phyloP scores from a whole-genome alignment of 2,329 filamentous ascomycete genomes.

The Leptographium wingfieldii region DNA sequence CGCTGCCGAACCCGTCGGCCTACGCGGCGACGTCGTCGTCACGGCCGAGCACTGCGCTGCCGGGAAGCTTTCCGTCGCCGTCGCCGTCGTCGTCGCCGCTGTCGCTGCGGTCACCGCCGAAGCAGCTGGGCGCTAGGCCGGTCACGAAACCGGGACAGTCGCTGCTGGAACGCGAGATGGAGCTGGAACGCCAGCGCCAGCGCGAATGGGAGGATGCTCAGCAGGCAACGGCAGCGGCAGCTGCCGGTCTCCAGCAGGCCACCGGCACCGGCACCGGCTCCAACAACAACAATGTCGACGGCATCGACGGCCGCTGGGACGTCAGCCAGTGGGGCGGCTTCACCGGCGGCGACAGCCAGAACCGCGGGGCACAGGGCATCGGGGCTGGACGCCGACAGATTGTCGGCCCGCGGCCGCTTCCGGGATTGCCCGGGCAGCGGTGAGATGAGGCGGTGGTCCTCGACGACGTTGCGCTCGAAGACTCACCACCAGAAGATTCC shows the following conservation, averaged over 20 bases:
- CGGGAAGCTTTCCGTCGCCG: background rate
- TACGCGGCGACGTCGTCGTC: background rate
- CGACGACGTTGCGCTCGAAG: no score
- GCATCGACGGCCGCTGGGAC: constrained; percentile 59
- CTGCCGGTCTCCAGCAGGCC: constrained; percentile 33
- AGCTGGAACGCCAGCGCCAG: constrained; percentile 63
- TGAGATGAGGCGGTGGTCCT: background rate
- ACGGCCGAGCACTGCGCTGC: background rate
- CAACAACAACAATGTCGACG: constrained; percentile 36
- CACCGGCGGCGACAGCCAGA: constrained; percentile 64
- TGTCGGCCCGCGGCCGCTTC: constrained; percentile 61
- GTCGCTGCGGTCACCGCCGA: background rate
- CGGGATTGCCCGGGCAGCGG: constrained; percentile 35
- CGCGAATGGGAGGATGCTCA: constrained; percentile 71
- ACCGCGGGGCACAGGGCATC: constrained; percentile 51
- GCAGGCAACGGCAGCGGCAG: constrained; percentile 45
- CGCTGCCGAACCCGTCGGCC: background rate
- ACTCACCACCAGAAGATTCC: no score
- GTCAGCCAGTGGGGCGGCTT: constrained; percentile 64
- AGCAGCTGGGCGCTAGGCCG: constrained; percentile 42
- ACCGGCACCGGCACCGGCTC: constrained; percentile 20
- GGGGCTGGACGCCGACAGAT: constrained; percentile 64
- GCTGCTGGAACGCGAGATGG: constrained; percentile 68
- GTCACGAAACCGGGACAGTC: constrained; percentile 39
- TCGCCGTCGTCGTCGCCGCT: background rate